Percentiles rank a stretch among this genome's conserved stretches.
Conservation (phyloP, 495 filamentous ascomycete species). For the Amphirosellinia nigrospora region DNA sequence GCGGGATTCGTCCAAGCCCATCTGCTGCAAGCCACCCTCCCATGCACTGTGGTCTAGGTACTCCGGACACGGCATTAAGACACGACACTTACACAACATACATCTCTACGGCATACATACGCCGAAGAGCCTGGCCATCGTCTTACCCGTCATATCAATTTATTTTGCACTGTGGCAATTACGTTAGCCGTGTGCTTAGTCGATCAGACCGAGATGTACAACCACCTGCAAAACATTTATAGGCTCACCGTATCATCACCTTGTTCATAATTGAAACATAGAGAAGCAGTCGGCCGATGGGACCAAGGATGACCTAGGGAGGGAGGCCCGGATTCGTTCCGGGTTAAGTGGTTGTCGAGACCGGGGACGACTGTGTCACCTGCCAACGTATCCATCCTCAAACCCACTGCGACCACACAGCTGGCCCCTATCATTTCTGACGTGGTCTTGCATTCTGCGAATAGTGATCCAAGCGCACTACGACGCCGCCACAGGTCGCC, state of each 20-base stretch:
- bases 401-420: slow-evolving; percentile 24
- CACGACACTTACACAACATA: slow-evolving; percentile 6
- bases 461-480: slow-evolving; percentile 16
- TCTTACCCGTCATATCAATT: background rate
- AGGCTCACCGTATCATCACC: background rate
- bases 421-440: slow-evolving; percentile 22
- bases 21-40: slow-evolving; percentile 29
- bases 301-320: background rate
- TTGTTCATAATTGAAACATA: background rate
- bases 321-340: background rate
- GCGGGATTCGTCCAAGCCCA: slow-evolving; percentile 22
- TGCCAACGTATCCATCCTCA: slow-evolving; percentile 18
- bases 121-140: background rate
- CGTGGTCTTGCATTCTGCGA: slow-evolving; percentile 25
- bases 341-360: background rate
- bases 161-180: background rate
- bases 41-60: slow-evolving; percentile 20
- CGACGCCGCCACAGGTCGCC: slow-evolving; percentile 22
- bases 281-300: background rate
- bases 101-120: background rate
- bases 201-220: background rate
- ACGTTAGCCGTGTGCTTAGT: background rate
- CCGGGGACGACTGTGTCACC: slow-evolving; percentile 15
- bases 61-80: slow-evolving; percentile 14
- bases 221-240: background rate